phyloP scores from a whole-genome alignment of 805 yeast species.

The Cyberlindnera americana region DNA sequence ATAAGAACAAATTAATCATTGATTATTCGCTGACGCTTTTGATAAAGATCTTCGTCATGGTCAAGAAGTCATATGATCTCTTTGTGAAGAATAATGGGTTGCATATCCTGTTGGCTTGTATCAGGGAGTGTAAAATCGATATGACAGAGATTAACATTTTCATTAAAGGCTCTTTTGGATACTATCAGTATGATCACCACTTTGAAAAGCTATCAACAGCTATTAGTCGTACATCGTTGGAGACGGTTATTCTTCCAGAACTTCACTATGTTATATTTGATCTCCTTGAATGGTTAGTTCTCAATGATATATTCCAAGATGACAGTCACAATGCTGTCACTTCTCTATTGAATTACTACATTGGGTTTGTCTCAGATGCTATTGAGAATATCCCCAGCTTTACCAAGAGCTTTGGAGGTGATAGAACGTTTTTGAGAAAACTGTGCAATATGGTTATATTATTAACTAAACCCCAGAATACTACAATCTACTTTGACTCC shows the following conservation, averaged over 20 bases:
- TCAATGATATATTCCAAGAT: slow-evolving; percentile 31
- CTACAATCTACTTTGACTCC: slow-evolving; percentile 28
- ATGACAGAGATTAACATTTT: slow-evolving; percentile 31
- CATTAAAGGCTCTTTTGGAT: slow-evolving; percentile 46
- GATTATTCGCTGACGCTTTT: slow-evolving; percentile 40
- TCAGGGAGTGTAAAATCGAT: slow-evolving; percentile 43
- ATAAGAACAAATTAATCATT: slow-evolving; percentile 29
- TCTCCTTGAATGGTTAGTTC: slow-evolving; percentile 34
- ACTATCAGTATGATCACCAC: slow-evolving; percentile 29
- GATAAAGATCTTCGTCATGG: slow-evolving; percentile 45
- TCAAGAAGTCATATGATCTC: slow-evolving; percentile 42
- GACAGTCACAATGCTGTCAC: slow-evolving; percentile 36
- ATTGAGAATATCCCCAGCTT: slow-evolving; percentile 29
- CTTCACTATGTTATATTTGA: slow-evolving; percentile 35
- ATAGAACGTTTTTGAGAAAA: slow-evolving; percentile 19
- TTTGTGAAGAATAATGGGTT: slow-evolving; percentile 54
- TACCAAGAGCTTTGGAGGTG: slow-evolving; percentile 32
- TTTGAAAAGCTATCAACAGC: slow-evolving; percentile 18
- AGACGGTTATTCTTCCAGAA: slow-evolving; percentile 39
- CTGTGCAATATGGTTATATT: slow-evolving; percentile 30
- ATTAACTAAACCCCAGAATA: slow-evolving; percentile 31
- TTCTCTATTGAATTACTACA: slow-evolving; percentile 25
- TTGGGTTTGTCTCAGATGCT: slow-evolving; percentile 21
- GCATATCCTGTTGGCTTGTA: slow-evolving; percentile 40
- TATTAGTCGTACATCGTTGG: slow-evolving; percentile 5